Base-by-base conservation (phyloP, 129 eudicot genomes). In the Daucus carota region DNA sequence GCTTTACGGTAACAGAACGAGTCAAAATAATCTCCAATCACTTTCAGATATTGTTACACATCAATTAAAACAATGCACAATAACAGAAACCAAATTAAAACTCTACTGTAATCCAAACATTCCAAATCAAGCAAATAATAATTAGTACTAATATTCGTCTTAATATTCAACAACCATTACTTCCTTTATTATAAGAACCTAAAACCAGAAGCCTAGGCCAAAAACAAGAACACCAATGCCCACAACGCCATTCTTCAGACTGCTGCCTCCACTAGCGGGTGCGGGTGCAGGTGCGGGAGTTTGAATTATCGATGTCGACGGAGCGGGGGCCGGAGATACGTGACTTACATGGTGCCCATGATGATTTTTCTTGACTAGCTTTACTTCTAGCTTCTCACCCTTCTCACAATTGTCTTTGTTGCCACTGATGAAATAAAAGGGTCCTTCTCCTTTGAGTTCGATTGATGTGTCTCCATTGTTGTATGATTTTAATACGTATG, bases 391-490 rank as follows among this genome's bases (percentile, higher is more conserved):
- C 80, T 86, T 92, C 79, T 88, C 85, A 3, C 96, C 98, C 46
- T 81, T 84, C 18, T 88, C 81, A 45, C 98, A 92, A 74, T 86
- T 82, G 9, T 86, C 93, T 2, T 76, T 33, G 3, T 80, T 80
- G 1, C 98, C 98, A 31, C 98, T 90, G 42, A 92, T 90, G 85
- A 90, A 92, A 80, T 44, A 92, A 69, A 80, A 86, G 1, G 84
- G 80, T 0, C 98, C 98, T 22, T 90, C 74, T 44, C 73, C 73
- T 0, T 80, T 44, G 0, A 90, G 78, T 43, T 42, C 29, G 18
- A 90, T 65, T 42, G 22, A 76, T 1, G 98, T 81, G 46, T 79
- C 46, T 0, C 93, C 93, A 17, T 81, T 87, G 1, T 85, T 12
- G 75, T 80, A 85, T 11, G 81, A 57, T 31, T 65, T 81, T 41